Percentiles rank a stretch among this genome's conserved stretches.
Conservation (phyloP, 192 early-diverging fungal genomes). For the Coemansia sp. region DNA sequence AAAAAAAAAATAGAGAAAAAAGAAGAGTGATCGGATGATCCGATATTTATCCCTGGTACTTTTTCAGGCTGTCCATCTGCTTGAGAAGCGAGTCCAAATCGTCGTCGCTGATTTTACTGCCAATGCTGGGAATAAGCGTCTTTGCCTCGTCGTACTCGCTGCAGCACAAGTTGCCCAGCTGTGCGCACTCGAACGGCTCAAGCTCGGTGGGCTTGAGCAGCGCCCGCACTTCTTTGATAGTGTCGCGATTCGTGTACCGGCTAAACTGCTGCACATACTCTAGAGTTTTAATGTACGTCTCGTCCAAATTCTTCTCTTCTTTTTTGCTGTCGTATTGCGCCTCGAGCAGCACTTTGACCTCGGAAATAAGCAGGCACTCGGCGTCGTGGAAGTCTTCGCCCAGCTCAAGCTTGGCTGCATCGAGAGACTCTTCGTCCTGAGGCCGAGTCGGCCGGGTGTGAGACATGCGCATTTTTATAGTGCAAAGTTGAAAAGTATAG, state of each 20-base stretch:
- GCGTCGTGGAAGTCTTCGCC: constrained; percentile 67
- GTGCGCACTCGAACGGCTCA: constrained; percentile 83
- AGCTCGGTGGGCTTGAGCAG: constrained; percentile 47
- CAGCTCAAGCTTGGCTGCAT: constrained; percentile 40
- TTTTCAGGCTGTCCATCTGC: constrained; percentile 79
- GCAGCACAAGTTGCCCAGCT: constrained; percentile 88
- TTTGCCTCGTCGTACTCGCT: constrained; percentile 90
- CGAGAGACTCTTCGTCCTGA: constrained; percentile 31
- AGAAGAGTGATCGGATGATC: no score
- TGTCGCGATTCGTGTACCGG: constrained; percentile 81
- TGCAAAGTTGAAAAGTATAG: background rate
- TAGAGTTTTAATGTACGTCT: constrained; percentile 76
- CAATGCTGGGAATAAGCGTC: constrained; percentile 84
- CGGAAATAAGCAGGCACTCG: constrained; percentile 70
- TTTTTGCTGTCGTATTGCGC: constrained; percentile 61
- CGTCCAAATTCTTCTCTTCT: constrained; percentile 55
- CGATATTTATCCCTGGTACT: constrained; percentile 59
- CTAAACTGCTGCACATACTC: constrained; percentile 85
- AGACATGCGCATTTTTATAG: constrained; percentile 8
- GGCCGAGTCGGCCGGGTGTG: constrained; percentile 13
- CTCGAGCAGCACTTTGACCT: constrained; percentile 70
- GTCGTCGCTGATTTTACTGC: constrained; percentile 71
- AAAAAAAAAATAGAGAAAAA: no score
- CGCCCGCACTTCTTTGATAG: constrained; percentile 75
- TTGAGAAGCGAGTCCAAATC: constrained; percentile 73